Conservation (phyloP, 495 filamentous ascomycete species). For the Penicillium bovifimosum region DNA sequence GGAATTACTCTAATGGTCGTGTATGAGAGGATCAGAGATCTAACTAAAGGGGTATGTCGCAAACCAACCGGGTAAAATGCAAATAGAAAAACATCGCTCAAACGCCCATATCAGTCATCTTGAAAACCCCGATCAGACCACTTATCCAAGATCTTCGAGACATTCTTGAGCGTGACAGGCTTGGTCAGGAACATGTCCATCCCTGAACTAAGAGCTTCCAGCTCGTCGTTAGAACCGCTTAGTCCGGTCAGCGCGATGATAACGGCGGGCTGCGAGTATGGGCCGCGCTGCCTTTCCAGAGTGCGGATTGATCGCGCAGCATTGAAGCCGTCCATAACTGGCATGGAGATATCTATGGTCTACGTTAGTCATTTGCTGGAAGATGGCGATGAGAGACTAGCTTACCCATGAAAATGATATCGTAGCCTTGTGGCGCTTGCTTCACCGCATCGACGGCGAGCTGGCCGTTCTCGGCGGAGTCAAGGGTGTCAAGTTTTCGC, state of each 20-base stretch:
- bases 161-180: conserved; percentile 51
- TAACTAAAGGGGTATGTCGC: background rate
- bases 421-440: conserved; percentile 30
- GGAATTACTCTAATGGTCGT: too few species aligned
- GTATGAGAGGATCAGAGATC: background rate
- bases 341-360: conserved; percentile 60
- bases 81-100: background rate
- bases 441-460: conserved; percentile 45
- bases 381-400: background rate
- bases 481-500: conserved; percentile 29
- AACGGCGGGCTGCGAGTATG: conserved; percentile 28
- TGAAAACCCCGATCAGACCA: conserved; percentile 27
- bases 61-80: background rate
- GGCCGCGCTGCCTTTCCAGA: conserved; percentile 44
- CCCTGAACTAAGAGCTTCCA: conserved; percentile 58
- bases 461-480: conserved; percentile 46
- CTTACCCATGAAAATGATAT: conserved; percentile 49
- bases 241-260: conserved; percentile 68
- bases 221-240: conserved; percentile 53
- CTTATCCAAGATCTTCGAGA: conserved; percentile 39
- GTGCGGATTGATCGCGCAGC: conserved; percentile 57
- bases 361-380: background rate
- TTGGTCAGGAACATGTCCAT: conserved; percentile 69
- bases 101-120: background rate
- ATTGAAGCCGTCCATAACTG: conserved; percentile 67